Conservation (phyloP, 2,329 filamentous ascomycete species). For the Fusarium udum region DNA sequence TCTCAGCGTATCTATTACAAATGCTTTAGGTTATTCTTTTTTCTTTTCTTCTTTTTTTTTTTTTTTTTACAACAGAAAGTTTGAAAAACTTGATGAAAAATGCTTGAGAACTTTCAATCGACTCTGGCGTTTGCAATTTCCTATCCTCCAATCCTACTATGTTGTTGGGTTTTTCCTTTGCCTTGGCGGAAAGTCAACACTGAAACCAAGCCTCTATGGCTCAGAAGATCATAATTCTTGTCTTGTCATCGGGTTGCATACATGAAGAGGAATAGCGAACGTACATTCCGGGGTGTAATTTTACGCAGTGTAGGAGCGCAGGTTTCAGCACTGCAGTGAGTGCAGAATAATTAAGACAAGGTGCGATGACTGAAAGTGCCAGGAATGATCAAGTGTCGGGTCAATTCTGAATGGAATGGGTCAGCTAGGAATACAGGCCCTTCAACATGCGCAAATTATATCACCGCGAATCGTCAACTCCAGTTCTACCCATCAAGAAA, state of each 20-base stretch:
- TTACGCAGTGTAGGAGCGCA: no score
- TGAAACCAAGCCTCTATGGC: not conserved
- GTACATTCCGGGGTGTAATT: no score
- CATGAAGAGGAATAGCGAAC: no score
- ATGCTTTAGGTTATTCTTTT: not conserved
- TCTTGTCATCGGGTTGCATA: not conserved
- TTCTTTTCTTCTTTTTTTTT: no score
- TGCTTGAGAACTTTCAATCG: no score
- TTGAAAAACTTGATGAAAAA: no score
- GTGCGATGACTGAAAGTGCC: no score
- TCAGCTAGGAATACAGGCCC: not conserved
- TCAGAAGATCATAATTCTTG: no score
- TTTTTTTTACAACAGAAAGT: no score
- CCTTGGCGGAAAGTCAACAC: not conserved
- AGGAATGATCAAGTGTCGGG: not conserved
- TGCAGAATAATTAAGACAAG: no score
- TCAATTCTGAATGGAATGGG: not conserved
- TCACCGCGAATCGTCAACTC: not conserved
- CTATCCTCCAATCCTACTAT: not conserved
- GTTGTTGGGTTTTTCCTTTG: accelerated
- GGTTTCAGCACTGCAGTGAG: no score
- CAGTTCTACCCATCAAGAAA: not conserved
- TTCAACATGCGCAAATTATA: not conserved
- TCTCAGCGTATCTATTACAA: no score
- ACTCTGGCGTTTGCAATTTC: not conserved